A percentile compares a stretch with the other conserved stretches of the same genome.
These are phyloP conservation scores for Candida sonorensis DNA, from an alignment of 805 yeast species.

Conservation along the genomic window DNA sequence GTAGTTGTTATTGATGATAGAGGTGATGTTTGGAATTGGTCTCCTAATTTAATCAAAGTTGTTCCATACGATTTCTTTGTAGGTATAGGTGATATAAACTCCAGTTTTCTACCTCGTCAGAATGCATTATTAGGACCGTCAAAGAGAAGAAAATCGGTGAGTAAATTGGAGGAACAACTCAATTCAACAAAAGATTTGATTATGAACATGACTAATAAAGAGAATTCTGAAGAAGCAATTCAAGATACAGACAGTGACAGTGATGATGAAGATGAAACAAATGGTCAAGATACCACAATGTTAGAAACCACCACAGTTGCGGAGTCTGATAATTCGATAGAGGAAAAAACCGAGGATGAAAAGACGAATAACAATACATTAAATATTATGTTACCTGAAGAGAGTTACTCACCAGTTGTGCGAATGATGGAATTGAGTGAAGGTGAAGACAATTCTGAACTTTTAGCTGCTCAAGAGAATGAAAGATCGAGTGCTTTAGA, in stretches of 20 bases:
- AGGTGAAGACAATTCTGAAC: conserved; percentile 41
- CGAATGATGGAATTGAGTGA: conserved; percentile 41
- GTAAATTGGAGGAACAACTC: conserved; percentile 43
- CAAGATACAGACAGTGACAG: conserved; percentile 10
- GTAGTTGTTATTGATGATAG: conserved; percentile 95
- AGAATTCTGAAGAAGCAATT: conserved; percentile 8
- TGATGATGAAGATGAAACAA: conserved; percentile 14
- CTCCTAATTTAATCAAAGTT: conserved; percentile 81
- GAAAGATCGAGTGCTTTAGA: conserved; percentile 68
- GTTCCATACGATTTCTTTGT: conserved; percentile 94
- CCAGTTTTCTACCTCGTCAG: conserved; percentile 83
- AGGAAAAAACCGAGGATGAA: conserved; percentile 12
- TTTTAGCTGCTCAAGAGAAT: conserved; percentile 49
- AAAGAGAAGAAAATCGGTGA: conserved; percentile 51
- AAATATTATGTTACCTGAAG: conserved; percentile 15
- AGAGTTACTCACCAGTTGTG: conserved; percentile 39
- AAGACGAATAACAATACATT: conserved; percentile 10
- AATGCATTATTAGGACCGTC: conserved; percentile 54
- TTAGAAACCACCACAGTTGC: not conserved
- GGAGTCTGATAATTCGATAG: conserved; percentile 4
- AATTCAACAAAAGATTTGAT: conserved; percentile 3
- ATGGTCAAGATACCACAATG: conserved; percentile 7
- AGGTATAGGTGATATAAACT: conserved; percentile 95
- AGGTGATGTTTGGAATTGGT: conserved; percentile 99
- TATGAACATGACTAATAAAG: conserved; percentile 2